phyloP scores from a whole-genome alignment of 1,284 basidiomycete species.

The Cutaneotrichosporon arboriforme region DNA sequence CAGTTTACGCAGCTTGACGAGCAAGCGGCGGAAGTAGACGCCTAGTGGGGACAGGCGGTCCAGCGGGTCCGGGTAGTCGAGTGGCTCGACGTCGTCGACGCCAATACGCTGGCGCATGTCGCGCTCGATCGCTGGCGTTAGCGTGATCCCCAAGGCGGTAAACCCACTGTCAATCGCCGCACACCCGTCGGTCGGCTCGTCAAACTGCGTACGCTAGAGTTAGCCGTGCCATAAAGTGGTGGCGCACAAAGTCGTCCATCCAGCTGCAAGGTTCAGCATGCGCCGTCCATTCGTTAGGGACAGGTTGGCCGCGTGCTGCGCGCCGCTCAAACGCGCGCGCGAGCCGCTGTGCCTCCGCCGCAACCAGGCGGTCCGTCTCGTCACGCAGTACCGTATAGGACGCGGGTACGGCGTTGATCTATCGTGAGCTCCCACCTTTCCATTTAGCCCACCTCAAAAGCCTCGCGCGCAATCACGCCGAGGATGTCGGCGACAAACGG shows the following conservation, averaged over 20 bases:
- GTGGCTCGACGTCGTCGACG: constrained; percentile 28
- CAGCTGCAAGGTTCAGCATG: constrained; percentile 25
- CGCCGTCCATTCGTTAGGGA: constrained; percentile 14
- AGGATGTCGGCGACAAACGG: constrained; percentile 31
- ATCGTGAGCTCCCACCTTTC: not conserved
- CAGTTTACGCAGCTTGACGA: constrained; percentile 34
- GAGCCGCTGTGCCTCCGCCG: constrained; percentile 18
- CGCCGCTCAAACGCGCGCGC: constrained; percentile 19
- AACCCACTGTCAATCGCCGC: constrained; percentile 31
- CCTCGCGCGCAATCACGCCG: constrained; percentile 30
- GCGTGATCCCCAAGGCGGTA: not conserved
- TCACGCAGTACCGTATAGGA: constrained; percentile 21
- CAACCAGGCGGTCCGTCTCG: constrained; percentile 29
- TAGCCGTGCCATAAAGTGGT: not conserved
- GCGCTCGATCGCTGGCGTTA: constrained; percentile 26
- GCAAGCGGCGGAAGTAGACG: constrained; percentile 33
- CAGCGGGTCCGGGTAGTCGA: constrained; percentile 12
- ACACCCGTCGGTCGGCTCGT: constrained; percentile 28
- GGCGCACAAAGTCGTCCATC: constrained; percentile 30
- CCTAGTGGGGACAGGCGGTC: constrained; percentile 39
- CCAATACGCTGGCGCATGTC: constrained; percentile 32
- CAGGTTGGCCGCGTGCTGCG: constrained; percentile 21
- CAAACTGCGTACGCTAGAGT: constrained; percentile 21
- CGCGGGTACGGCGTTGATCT: constrained; percentile 29
- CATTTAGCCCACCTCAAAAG: constrained; percentile 30